Conservation (phyloP, 352 stramenopile species). For the Phytophthora pseudosyringae region DNA sequence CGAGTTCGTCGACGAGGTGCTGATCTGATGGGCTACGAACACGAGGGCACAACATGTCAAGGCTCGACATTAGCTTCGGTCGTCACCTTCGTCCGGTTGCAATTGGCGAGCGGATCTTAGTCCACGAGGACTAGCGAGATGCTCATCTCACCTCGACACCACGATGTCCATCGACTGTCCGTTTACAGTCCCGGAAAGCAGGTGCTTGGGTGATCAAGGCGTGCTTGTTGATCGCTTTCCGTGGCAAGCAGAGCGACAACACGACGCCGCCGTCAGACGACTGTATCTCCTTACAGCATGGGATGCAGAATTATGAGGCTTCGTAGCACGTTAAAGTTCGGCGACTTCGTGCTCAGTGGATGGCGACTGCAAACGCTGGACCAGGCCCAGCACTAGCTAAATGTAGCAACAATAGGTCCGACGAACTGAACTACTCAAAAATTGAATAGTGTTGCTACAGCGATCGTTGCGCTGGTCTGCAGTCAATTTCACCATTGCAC, state of each 20-base stretch:
- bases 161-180: slow-evolving; percentile 9
- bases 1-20: neutral
- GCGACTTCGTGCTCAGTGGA: no score
- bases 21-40: slow-evolving; percentile 1
- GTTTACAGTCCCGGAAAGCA: slow-evolving; percentile 19
- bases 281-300: no score
- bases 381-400: no score
- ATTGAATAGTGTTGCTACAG: no score
- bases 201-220: slow-evolving; percentile 13
- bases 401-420: no score
- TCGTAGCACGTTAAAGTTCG: no score
- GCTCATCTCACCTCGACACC: slow-evolving; percentile 16
- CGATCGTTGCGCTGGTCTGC: no score
- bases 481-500: no score
- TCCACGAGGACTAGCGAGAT: slow-evolving; percentile 18
- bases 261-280: neutral
- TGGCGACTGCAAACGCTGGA: no score
- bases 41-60: slow-evolving; percentile 17
- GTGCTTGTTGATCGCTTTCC: neutral
- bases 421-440: no score
- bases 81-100: slow-evolving; percentile 31
- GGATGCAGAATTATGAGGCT: no score
- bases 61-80: slow-evolving; percentile 2
- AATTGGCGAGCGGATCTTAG: slow-evolving; percentile 17
- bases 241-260: neutral